Base-by-base conservation (phyloP, 768 basidiomycete species). In the Hirschioporus abietinus region DNA sequence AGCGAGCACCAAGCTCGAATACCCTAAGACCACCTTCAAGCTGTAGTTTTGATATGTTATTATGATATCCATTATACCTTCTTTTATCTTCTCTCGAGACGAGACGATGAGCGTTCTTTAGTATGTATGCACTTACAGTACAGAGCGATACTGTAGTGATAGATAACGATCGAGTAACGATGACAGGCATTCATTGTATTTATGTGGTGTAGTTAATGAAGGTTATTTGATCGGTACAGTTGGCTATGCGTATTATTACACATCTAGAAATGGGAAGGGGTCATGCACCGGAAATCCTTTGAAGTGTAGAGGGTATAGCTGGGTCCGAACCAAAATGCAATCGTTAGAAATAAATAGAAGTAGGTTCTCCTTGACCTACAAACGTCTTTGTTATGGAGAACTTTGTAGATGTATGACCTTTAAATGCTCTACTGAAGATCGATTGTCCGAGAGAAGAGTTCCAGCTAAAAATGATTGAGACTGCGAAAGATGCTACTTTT, bases 1-100 rank as follows among this genome's bases (percentile, higher is more conserved):
- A 8, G 96, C 97, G 1, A 83, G 88, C 9, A 78, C 78, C 59
- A 86, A 88, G 70, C 82, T 90, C 34, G 72, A 80, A 72, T 90
- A 86, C 73, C 76, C 83, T 15, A 83, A 78, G 76, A 84, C 85
- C 3, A 69, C 80, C 18, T 87, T 90, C 78, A 86, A 85, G 75
- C 73, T 88, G 68, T 90, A 77, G 77, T 15, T 52, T 52, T 52
- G 12, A 10, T n/a, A n/a, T 52, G 42, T 52, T 3, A 5, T 52
- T 52, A 15, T 15, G 12, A 5, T 52, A 5, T 3, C 42, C 42
- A 52, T 52, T 52, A 52, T 52, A 52, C 42, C 42, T 15, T 15
- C 42, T n/a, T 30, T 30, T 30, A 30, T 30, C 30, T 8, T 30
- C 30, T 30, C 30, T 30, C 30, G 30, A 30, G 30, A 2, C 4